Evolutionary conservation across 176 grass and related monocot species (phyloP).

Genomic region (Echinochloa phyllopogon): DNA sequence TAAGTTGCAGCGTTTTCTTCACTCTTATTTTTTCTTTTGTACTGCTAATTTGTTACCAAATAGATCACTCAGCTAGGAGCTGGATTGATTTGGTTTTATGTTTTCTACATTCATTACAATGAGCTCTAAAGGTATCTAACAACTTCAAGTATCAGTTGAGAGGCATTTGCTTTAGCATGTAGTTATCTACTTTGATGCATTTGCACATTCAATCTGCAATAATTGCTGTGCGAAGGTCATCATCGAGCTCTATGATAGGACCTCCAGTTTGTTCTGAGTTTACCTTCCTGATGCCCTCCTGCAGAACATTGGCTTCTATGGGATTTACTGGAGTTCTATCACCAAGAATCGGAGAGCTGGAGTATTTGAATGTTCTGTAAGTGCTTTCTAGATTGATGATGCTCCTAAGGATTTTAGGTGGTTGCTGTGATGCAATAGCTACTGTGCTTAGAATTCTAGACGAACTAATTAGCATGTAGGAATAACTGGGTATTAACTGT

Average conservation of each 20-base stretch:
- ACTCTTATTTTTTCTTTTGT: not conserved
- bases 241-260: conserved; percentile 17
- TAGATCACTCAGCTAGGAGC: not conserved
- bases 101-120: conserved; percentile 24
- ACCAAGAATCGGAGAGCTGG: conserved; percentile 85
- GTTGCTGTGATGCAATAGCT: conserved; percentile 21
- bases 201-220: conserved; percentile 1
- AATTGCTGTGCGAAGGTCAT: conserved; percentile 16
- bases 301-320: conserved; percentile 93
- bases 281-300: conserved; percentile 30
- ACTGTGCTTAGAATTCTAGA: conserved; percentile 9
- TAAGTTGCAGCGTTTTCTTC: conserved; percentile 53
- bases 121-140: conserved; percentile 21
- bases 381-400: conserved; percentile 27
- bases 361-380: conserved; percentile 91
- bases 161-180: conserved; percentile 25
- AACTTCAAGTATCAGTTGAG: conserved; percentile 1
- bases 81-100: conserved; percentile 17
- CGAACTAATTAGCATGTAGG: not conserved
- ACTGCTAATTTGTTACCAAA: not conserved
- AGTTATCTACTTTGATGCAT: not conserved
- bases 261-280: conserved; percentile 7
- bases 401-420: conserved; percentile 14
- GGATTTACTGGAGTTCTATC: conserved; percentile 91
- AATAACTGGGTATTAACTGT: not conserved